Conservation (phyloP, 257 asterid genomes). For the Coffea eugenioides region DNA sequence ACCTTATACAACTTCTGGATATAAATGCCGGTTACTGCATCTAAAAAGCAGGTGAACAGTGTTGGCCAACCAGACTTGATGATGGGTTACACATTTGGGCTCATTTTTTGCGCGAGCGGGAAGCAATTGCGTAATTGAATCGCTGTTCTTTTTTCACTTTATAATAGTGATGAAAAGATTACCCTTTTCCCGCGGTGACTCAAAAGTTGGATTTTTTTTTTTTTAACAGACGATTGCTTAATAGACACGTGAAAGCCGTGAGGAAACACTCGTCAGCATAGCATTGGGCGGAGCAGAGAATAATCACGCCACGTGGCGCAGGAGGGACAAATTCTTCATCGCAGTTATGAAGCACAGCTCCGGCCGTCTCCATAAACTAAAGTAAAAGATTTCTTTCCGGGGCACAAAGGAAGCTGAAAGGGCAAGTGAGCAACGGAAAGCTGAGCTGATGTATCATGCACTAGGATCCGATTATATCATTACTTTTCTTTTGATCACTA, state of each 20-base stretch:
- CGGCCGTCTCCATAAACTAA: too few relatives aligned
- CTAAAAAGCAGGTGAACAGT: too few relatives aligned
- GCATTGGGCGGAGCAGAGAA: neutral
- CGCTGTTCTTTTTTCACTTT: neutral
- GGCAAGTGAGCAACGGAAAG: too few relatives aligned
- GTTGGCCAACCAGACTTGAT: too few relatives aligned
- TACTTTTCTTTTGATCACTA: too few relatives aligned
- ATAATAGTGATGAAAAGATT: conserved; percentile 12
- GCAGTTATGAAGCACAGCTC: neutral
- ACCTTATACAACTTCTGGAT: too few relatives aligned
- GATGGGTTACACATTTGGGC: too few relatives aligned
- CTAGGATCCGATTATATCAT: too few relatives aligned
- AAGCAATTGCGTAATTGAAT: neutral
- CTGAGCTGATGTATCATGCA: too few relatives aligned
- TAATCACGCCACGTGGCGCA: neutral
- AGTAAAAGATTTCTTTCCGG: too few relatives aligned
- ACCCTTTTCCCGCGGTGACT: conserved; percentile 49
- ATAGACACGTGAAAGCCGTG: conserved; percentile 13
- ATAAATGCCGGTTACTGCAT: too few relatives aligned
- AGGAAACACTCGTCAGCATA: neutral
- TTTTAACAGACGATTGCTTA: conserved; percentile 4
- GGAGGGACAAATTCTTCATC: neutral
- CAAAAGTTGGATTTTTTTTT: conserved; percentile 12
- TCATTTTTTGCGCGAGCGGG: conserved; percentile 28
- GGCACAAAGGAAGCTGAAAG: too few relatives aligned